Conservation (phyloP, 176 grass and related monocot genomes). For the Miscanthus lutarioriparius region DNA sequence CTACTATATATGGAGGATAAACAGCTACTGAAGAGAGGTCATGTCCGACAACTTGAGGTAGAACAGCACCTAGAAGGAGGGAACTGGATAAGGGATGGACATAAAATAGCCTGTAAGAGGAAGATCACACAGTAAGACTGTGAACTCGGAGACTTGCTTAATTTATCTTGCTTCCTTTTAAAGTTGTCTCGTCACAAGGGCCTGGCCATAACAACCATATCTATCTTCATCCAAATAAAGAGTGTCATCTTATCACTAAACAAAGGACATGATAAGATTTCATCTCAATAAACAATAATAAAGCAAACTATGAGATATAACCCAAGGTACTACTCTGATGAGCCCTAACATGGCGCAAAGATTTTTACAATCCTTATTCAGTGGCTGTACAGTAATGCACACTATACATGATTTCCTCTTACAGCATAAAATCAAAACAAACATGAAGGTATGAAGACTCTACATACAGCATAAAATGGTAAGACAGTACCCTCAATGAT, state of each 20-base stretch:
- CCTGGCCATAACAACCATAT: not conserved
- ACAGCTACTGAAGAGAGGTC: not conserved
- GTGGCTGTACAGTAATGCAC: not conserved
- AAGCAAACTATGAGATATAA: not conserved
- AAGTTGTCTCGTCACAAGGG: not conserved
- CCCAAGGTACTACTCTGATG: not conserved
- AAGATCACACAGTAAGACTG: not conserved
- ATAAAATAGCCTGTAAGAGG: not conserved
- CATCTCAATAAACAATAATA: constrained; percentile 1
- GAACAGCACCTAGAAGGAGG: not conserved
- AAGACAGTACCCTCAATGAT: constrained; percentile 52
- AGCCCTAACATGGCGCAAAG: not conserved
- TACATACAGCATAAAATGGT: not conserved
- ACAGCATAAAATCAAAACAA: not conserved
- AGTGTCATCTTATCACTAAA: not conserved
- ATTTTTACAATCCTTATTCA: not conserved
- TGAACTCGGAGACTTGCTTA: not conserved
- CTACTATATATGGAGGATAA: not conserved
- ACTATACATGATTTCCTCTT: not conserved
- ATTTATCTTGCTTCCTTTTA: not conserved
- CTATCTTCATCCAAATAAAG: not conserved
- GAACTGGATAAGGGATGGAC: not conserved
- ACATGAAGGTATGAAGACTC: not conserved
- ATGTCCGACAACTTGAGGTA: not conserved
- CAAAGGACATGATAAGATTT: not conserved